phyloP scores from a whole-genome alignment of 129 eudicot genomes.

The Dittrichia graveolens region DNA sequence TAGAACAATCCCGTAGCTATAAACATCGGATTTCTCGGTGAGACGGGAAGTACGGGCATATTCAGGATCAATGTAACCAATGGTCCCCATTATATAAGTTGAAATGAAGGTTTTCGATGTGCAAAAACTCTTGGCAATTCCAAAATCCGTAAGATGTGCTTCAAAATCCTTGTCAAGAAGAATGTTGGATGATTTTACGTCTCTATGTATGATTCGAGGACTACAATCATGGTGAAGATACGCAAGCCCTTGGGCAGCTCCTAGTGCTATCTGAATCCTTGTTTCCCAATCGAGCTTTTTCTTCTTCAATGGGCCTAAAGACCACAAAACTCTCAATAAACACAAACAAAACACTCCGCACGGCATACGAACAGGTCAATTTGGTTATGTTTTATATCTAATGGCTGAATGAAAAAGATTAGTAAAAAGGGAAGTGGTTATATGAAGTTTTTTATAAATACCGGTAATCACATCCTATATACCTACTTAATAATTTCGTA shows the following conservation, averaged over 20 bases:
- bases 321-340: slow-evolving; percentile 8
- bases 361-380: no score
- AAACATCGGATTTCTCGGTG: slow-evolving; percentile 96
- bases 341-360: background rate
- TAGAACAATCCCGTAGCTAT: slow-evolving; percentile 90
- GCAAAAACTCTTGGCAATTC: slow-evolving; percentile 91
- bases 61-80: slow-evolving; percentile 97
- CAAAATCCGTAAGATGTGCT: slow-evolving; percentile 97
- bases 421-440: no score
- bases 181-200: slow-evolving; percentile 93
- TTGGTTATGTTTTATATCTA: background rate
- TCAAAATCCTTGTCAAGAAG: slow-evolving; percentile 83
- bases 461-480: background rate
- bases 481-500: background rate
- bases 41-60: slow-evolving; percentile 98
- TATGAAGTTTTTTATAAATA: no score
- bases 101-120: slow-evolving; percentile 81
- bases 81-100: slow-evolving; percentile 91
- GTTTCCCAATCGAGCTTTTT: slow-evolving; percentile 93
- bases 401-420: no score
- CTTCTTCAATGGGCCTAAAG: slow-evolving; percentile 75
- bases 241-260: slow-evolving; percentile 96
- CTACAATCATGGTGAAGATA: slow-evolving; percentile 98
- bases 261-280: slow-evolving; percentile 76
- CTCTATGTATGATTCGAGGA: slow-evolving; percentile 96